Conservation (phyloP, 2,329 filamentous ascomycete species). For the Colletotrichum sp. region DNA sequence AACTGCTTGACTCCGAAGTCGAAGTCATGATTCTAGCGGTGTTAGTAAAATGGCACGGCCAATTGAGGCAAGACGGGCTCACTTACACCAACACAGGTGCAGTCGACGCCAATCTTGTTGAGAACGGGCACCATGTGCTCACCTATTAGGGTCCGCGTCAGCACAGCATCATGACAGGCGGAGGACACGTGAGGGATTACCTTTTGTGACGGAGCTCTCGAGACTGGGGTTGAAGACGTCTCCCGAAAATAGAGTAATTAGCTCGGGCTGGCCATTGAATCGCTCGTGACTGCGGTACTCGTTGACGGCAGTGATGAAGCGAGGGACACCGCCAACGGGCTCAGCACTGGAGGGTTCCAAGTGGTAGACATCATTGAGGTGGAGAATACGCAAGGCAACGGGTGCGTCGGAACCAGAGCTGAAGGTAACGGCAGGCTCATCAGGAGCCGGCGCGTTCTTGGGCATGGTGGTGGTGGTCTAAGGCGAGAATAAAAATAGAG, state of each 20-base stretch:
- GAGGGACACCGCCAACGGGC: conserved; percentile 79
- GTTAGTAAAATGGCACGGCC: conserved; percentile 18
- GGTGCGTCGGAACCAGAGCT: conserved; percentile 31
- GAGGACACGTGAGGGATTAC: conserved; percentile 35
- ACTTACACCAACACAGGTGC: conserved; percentile 81
- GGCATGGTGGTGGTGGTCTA: conserved; percentile 10
- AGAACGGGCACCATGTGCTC: conserved; percentile 88
- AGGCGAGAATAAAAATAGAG: neutral
- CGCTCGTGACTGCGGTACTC: conserved; percentile 70
- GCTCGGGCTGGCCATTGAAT: conserved; percentile 66
- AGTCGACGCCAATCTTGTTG: conserved; percentile 78
- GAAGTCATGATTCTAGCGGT: conserved; percentile 79
- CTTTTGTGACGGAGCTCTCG: conserved; percentile 89
- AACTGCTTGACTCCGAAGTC: conserved; percentile 90
- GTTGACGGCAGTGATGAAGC: conserved; percentile 80
- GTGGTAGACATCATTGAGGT: conserved; percentile 96
- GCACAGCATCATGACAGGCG: neutral
- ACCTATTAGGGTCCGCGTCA: conserved; percentile 43
- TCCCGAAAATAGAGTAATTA: conserved; percentile 85
- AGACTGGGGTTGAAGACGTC: conserved; percentile 93
- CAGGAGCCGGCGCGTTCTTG: conserved; percentile 14
- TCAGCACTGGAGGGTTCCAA: conserved; percentile 78
- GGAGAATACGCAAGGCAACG: conserved; percentile 80
- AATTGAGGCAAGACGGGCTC: neutral
- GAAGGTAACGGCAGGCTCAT: conserved; percentile 30